Base-by-base conservation (phyloP, 495 filamentous ascomycete species). In the Aspergillus leporis region DNA sequence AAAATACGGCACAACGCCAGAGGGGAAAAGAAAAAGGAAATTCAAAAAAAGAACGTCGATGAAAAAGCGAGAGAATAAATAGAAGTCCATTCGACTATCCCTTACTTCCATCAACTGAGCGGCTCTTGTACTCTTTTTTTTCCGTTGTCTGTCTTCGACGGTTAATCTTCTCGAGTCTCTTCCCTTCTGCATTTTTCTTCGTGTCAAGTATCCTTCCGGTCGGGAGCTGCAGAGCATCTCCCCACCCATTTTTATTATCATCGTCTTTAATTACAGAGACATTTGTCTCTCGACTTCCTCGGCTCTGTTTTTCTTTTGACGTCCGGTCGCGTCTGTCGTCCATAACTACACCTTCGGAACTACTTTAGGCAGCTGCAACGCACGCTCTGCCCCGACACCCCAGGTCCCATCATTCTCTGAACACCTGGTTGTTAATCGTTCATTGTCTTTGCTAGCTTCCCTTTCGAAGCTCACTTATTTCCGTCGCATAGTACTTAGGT, bases 211-310 rank as follows among this genome's bases (percentile, higher is more conserved):
- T 64, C 52, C 65, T 64, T 67, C 53, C 58, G 48, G 45, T 60
- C 69, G 67, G 74, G 72, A 67, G 62, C 70, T 80, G 77, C 76
- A 78, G 77, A 73, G 77, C 77, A 80, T 71, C 65, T 70, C 74
- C 71, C 62, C 25, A 52, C 57, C 45, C 40, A 34, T 63, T 63
- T 59, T 65, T 62, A 59, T 56, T 61, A 58, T 57, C 57, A 50
- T 58, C 57, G 61, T 53, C 50, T 50, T 65, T 58, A 64, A 61
- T 60, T 38, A 13, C 38, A 54, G 49, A 56, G 58, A 55, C 55
- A 36, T 45, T 52, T 60, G 28, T 59, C 58, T 59, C 25, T 25
- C 45, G 38, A 51, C 41, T 53, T 51, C 28, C 40, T 41, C 45
- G 36, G n/a, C 56, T 51, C 34, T 54, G 53, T 53, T 46, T 28